Evolutionary conservation across 116 monocot genomes (phyloP).

Genomic region (Zostera marina): DNA sequence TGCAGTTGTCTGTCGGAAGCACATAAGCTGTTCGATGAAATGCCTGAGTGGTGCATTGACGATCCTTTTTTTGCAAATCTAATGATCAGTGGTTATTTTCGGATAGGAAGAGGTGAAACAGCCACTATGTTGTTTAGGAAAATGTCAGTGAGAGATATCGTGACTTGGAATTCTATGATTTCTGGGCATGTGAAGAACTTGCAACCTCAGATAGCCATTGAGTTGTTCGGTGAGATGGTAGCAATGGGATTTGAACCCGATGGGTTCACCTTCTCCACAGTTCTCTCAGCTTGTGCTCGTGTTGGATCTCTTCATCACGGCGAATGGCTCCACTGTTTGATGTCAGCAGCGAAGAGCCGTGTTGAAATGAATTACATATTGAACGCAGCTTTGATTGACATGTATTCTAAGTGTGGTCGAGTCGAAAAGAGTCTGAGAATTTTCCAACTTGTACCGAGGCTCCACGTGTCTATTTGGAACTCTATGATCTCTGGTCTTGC

Average conservation of each 20-base stretch:
- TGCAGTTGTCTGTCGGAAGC: conserved; percentile 13
- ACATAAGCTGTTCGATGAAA: conserved; percentile 16
- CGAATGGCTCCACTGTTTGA: conserved; percentile 17
- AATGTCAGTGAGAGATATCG: conserved; percentile 25
- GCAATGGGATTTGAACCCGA: conserved; percentile 23
- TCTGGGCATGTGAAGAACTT: conserved; percentile 11
- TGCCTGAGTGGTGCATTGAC: not conserved
- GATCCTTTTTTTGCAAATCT: conserved; percentile 29
- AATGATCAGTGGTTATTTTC: conserved; percentile 14
- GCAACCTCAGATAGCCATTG: conserved; percentile 15
- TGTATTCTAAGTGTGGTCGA: conserved; percentile 48
- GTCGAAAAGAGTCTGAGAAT: conserved; percentile 17
- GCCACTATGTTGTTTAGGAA: conserved; percentile 14
- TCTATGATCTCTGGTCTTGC: conserved; percentile 35
- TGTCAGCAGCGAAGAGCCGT: conserved; percentile 5
- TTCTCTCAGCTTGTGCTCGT: conserved; percentile 28
- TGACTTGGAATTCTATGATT: conserved; percentile 48
- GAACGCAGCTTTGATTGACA: conserved; percentile 36
- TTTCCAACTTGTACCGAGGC: conserved; percentile 8
- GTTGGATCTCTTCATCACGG: conserved; percentile 22
- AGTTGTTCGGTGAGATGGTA: conserved; percentile 20
- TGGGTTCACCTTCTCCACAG: conserved; percentile 27
- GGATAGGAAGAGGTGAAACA: conserved; percentile 10
- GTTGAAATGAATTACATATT: conserved; percentile 23
- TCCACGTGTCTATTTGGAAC: conserved; percentile 31